Base-by-base conservation (phyloP, 257 asterid species). In the Parsonsia alboflavescens region DNA sequence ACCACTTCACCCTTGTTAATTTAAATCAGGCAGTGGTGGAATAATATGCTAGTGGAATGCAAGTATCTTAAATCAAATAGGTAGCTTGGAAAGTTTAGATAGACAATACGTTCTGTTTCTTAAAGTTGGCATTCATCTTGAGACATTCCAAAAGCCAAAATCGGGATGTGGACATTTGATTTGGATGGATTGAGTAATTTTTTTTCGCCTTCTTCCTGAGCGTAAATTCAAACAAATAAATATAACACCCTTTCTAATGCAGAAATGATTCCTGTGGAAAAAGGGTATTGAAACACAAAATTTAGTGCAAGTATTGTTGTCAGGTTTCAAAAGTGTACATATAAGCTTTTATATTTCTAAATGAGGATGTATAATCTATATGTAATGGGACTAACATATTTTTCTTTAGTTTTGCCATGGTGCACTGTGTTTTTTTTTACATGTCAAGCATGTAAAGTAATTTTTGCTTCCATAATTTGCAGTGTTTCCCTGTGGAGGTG, bases 401-500 rank as follows among this genome's bases (percentile, higher is more conserved):
- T 1, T 19, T 65, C 48, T 39, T 41, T 17, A 49, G 36, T 54
- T 58, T 28, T 10, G 2, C 24, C 39, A 16, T 28, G n/a, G 4
- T 6, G 44, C 42, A 13, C 39, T 30, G 0, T 13, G 7, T 64
- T 39, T 21, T 52, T 30, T 22, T 10, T 46, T 69, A 30, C 45
- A 28, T 30, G 68, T 54, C 15, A 56, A 57, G 21, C 12, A 61
- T 17, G 63, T 42, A 67, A 53, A 48, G 48, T 39, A 36, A 56
- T 72, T 42, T n/a, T 36, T 74, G 56, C 77, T 80, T 87, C 33
- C 76, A 58, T 78, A 46, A 71, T 71, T 73, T 86, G 83, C 89
- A 95, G 99, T 92, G 97, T 86, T 92, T 88, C 82, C 99, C 98
- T 53, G 82, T 86, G 61, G 97, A 95, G 75, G 89, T 87, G 75